Conservation (phyloP, 75 land plant species). For the Cupressus sempervirens region DNA sequence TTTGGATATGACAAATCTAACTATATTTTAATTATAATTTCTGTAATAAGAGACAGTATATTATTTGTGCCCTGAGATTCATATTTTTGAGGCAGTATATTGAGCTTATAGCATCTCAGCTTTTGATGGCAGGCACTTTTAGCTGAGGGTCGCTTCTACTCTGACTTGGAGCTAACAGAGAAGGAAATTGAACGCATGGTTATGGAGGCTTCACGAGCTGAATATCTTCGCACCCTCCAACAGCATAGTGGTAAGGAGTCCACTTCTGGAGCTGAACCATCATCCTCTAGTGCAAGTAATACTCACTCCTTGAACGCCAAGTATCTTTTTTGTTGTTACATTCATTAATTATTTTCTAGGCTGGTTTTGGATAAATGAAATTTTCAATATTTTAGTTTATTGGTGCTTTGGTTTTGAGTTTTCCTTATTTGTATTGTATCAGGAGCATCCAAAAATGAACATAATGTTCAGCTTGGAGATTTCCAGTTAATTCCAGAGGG, state of each 20-base stretch:
- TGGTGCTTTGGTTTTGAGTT: neutral
- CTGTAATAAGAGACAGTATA: neutral
- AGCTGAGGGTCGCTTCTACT: conserved; percentile 97
- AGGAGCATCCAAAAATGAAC: conserved; percentile 37
- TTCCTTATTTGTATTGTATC: neutral
- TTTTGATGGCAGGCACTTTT: conserved; percentile 71
- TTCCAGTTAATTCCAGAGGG: conserved; percentile 11
- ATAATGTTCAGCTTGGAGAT: neutral
- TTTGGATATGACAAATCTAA: neutral
- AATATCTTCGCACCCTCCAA: conserved; percentile 64
- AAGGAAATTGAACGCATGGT: conserved; percentile 97
- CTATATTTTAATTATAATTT: neutral
- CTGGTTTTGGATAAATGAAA: neutral
- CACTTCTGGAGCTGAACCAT: conserved; percentile 87
- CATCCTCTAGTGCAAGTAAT: conserved; percentile 86
- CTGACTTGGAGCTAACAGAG: conserved; percentile 97
- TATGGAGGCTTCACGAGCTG: conserved; percentile 96
- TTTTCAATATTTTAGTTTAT: neutral
- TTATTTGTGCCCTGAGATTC: neutral
- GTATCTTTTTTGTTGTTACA: neutral
- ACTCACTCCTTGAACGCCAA: neutral
- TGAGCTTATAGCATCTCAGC: neutral
- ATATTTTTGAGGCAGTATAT: neutral
- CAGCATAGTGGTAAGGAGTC: conserved; percentile 53
- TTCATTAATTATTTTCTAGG: neutral